phyloP scores from a whole-genome alignment of 2,329 filamentous ascomycete genomes.

The Aspergillus eucalypticola region DNA sequence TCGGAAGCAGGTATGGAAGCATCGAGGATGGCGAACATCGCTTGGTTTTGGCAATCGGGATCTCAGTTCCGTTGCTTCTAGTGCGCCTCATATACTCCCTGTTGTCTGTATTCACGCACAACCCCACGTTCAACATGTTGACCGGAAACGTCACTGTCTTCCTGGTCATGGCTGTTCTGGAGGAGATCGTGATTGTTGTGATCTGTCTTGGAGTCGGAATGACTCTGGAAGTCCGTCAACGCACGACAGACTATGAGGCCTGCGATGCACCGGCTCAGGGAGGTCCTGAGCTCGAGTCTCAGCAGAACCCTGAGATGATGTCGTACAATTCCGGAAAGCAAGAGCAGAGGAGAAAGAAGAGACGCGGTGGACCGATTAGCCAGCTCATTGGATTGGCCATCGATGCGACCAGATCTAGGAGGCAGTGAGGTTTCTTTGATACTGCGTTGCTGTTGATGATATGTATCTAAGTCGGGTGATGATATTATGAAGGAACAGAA shows the following conservation, averaged over 20 bases:
- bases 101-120: conserved; percentile 45
- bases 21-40: conserved; percentile 50
- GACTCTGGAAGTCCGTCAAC: conserved; percentile 9
- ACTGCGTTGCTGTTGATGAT: too few species aligned
- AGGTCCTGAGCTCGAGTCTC: background rate
- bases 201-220: conserved; percentile 42
- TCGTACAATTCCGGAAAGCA: background rate
- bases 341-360: conserved; percentile 5
- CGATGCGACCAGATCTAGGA: background rate
- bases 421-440: background rate
- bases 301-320: background rate
- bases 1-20: conserved; percentile 32
- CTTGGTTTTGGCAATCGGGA: conserved; percentile 45
- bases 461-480: background rate
- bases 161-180: conserved; percentile 51
- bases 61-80: conserved; percentile 52
- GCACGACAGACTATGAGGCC: background rate
- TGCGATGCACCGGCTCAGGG: background rate
- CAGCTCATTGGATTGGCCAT: background rate
- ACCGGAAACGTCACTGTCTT: conserved; percentile 43
- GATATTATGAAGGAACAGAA: too few species aligned
- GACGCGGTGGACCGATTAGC: conserved; percentile 8
- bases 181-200: conserved; percentile 52
- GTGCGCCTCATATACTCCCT: conserved; percentile 53
- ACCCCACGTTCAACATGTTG: conserved; percentile 47